Evolutionary conservation across 2,329 filamentous ascomycete genomes (phyloP).

Genomic region (Exophiala lecanii-corni): DNA sequence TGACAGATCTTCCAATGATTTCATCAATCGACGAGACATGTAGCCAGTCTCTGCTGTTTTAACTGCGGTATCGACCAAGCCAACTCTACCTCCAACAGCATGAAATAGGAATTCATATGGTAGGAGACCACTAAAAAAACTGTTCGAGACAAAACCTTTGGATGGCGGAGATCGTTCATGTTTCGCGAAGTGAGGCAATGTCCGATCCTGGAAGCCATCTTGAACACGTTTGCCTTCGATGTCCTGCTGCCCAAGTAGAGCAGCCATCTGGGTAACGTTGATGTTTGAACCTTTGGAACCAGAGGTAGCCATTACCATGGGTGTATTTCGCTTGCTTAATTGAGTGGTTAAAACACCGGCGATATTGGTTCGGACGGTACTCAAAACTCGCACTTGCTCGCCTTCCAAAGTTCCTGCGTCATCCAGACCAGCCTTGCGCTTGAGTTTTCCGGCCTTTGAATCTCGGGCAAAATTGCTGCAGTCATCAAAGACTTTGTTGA

Average conservation of each 20-base stretch:
- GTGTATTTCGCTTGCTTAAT: conserved; percentile 85
- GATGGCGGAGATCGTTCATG: conserved; percentile 86
- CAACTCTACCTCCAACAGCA: conserved; percentile 96
- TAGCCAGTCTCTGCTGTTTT: conserved; percentile 99
- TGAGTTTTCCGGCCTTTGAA: conserved; percentile 67
- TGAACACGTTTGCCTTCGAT: conserved; percentile 88
- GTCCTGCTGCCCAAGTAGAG: conserved; percentile 95
- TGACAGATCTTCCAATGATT: conserved; percentile 90
- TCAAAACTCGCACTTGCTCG: conserved; percentile 93
- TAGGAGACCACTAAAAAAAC: conserved; percentile 87
- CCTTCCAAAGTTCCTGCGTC: conserved; percentile 55
- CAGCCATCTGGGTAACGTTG: conserved; percentile 99
- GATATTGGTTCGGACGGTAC: conserved; percentile 83
- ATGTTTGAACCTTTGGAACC: conserved; percentile 96
- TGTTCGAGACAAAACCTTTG: conserved; percentile 95
- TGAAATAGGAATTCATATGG: conserved; percentile 97
- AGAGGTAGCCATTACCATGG: conserved; percentile 93
- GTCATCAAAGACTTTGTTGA: conserved; percentile 68
- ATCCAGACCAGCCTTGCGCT: conserved; percentile 83
- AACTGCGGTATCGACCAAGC: conserved; percentile 76
- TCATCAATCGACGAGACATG: conserved; percentile 98
- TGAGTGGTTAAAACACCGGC: conserved; percentile 87
- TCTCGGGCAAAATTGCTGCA: conserved; percentile 63
- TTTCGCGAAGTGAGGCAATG: conserved; percentile 90
- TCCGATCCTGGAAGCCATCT: conserved; percentile 94